A percentile compares a stretch with the other conserved stretches of the same genome.
Conservation (phyloP, 2,329 filamentous ascomycete species). For the Incumbomyces lentus region DNA sequence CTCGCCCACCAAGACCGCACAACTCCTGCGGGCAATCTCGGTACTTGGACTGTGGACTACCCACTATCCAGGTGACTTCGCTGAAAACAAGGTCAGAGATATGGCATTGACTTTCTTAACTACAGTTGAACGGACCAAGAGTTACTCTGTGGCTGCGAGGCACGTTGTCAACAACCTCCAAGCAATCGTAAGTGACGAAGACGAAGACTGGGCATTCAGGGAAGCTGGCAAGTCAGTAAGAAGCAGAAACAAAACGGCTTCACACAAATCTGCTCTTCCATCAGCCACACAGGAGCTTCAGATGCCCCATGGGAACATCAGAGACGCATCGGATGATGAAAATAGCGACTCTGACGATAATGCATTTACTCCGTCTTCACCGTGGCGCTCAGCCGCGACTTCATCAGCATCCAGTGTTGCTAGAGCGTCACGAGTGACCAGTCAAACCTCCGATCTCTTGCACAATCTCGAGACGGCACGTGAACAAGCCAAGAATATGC, state of each 20-base stretch:
- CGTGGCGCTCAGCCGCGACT: conserved; percentile 29
- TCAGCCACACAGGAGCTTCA: conserved; percentile 21
- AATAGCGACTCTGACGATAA: conserved; percentile 19
- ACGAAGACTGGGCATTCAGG: conserved; percentile 80
- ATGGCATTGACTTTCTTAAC: conserved; percentile 65
- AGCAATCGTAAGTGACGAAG: conserved; percentile 71
- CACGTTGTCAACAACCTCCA: conserved; percentile 76
- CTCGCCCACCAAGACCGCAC: conserved; percentile 66
- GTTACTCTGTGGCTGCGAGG: conserved; percentile 70
- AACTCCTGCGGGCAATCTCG: conserved; percentile 73
- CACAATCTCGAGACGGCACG: conserved; percentile 65
- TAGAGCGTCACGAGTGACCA: conserved; percentile 30
- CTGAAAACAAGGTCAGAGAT: conserved; percentile 60
- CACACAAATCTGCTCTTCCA: conserved; percentile 10
- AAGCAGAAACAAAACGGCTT: conserved; percentile 7
- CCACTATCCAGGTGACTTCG: conserved; percentile 87
- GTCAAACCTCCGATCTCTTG: conserved; percentile 32
- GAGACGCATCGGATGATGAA: conserved; percentile 12
- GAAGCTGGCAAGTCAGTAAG: conserved; percentile 42
- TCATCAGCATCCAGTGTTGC: conserved; percentile 31
- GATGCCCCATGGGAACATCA: conserved; percentile 29
- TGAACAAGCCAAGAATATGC: conserved; percentile 60
- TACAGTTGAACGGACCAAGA: conserved; percentile 63
- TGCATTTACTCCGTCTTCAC: conserved; percentile 28
- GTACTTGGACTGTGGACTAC: conserved; percentile 83